Conservation (phyloP, 2,329 filamentous ascomycete genomes). For the Phialocephala sp. region DNA sequence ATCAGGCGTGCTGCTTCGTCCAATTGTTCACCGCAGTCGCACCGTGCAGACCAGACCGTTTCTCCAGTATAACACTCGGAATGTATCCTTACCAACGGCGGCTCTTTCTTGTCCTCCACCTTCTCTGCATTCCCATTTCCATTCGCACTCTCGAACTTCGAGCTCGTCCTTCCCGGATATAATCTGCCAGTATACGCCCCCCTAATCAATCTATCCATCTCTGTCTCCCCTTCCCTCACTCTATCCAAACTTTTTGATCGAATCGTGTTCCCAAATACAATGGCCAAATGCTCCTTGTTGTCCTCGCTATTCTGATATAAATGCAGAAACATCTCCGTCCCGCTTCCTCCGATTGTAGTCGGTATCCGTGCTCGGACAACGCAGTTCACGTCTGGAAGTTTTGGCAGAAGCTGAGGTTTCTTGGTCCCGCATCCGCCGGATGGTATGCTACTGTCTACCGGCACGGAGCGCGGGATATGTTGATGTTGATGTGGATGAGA, state of each 20-base stretch:
- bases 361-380: conserved; percentile 94
- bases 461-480: conserved; percentile 32
- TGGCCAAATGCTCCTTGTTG: conserved; percentile 94
- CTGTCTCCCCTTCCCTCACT: conserved; percentile 76
- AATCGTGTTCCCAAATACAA: conserved; percentile 91
- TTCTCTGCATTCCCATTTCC: conserved; percentile 2
- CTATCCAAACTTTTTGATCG: conserved; percentile 75
- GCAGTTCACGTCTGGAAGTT: conserved; percentile 86
- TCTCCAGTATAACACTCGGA: conserved; percentile 99
- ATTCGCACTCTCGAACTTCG: conserved; percentile 13
- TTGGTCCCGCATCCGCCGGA: conserved; percentile 63
- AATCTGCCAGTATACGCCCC: conserved; percentile 90
- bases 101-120: conserved; percentile 8
- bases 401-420: conserved; percentile 74
- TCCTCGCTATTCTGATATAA: conserved; percentile 93
- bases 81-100: conserved; percentile 89
- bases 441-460: conserved; percentile 52
- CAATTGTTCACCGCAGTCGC: conserved; percentile 96
- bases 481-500: conserved; percentile 44
- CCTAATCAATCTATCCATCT: conserved; percentile 89
- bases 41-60: conserved; percentile 96
- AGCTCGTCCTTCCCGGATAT: conserved; percentile 77
- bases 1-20: conserved; percentile 96
- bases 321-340: conserved; percentile 96
- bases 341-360: conserved; percentile 68